A percentile compares a stretch with the other conserved stretches of the same genome.
Evolutionary conservation across 2,329 filamentous ascomycete species (phyloP).

Genomic region (Rugonectria rugulosa): DNA sequence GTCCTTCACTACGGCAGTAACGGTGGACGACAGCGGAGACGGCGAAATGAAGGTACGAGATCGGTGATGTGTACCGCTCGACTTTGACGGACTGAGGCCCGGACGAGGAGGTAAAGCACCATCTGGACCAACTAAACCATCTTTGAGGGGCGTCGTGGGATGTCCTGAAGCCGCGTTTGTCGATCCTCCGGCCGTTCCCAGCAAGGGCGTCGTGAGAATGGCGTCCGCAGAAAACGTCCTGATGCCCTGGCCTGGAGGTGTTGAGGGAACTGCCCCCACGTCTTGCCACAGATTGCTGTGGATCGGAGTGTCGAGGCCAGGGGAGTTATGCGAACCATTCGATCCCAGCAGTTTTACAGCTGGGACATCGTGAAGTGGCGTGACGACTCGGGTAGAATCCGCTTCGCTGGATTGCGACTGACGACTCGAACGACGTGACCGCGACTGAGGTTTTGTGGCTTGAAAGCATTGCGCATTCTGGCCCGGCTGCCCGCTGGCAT

Average conservation of each 20-base stretch:
- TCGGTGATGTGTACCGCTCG: conserved; percentile 40
- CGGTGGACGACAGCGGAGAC: conserved; percentile 66
- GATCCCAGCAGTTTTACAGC: conserved; percentile 44
- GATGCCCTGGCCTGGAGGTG: conserved; percentile 44
- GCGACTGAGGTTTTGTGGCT: conserved; percentile 46
- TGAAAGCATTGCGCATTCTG: conserved; percentile 30
- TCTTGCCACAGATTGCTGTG: conserved; percentile 55
- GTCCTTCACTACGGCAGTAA: conserved; percentile 65
- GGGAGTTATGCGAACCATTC: conserved; percentile 42
- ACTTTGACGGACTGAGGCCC: conserved; percentile 39
- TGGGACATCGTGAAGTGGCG: conserved; percentile 47
- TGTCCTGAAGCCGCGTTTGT: conserved; percentile 34
- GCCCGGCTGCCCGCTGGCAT: conserved; percentile 32
- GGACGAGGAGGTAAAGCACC: conserved; percentile 41
- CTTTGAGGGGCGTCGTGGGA: conserved; percentile 44
- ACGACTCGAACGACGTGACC: conserved; percentile 59
- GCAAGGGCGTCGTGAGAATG: conserved; percentile 28
- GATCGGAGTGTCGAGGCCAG: conserved; percentile 48
- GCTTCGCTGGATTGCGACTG: conserved; percentile 56
- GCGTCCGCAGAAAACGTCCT: conserved; percentile 49
- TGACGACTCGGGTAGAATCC: conserved; percentile 46
- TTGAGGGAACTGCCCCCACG: conserved; percentile 42
- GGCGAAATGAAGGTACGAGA: conserved; percentile 63
- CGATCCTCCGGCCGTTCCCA: conserved; percentile 16
- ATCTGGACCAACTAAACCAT: conserved; percentile 36